Evolutionary conservation across 2,329 filamentous ascomycete species (phyloP).

Genomic region (Leptographium galeiforme): DNA sequence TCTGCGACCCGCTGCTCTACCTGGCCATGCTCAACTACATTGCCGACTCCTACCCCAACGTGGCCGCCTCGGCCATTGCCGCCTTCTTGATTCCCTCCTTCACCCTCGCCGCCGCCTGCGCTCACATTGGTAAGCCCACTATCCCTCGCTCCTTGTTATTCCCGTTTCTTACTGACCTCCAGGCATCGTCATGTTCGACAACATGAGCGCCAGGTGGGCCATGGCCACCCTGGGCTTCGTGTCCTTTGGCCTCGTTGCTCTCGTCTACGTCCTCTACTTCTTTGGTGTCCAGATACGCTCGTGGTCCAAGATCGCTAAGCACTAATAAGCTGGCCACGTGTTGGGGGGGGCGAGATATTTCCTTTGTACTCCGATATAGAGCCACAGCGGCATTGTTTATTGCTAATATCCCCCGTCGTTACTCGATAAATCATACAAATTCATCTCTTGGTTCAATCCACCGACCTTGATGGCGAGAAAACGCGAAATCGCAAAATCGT

Average conservation of each 20-base stretch:
- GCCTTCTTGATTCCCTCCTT: constrained; percentile 6
- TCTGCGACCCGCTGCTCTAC: constrained; percentile 6
- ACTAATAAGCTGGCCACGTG: background rate
- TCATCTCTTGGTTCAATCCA: background rate
- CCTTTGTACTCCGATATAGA: background rate
- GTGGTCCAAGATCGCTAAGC: constrained; percentile 4
- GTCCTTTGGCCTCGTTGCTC: constrained; percentile 5
- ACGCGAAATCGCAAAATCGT: no score
- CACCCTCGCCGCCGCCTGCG: constrained; percentile 2
- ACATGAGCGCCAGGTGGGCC: constrained; percentile 5
- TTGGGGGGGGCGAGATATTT: no score
- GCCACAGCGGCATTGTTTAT: background rate
- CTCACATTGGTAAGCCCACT: constrained; percentile 1
- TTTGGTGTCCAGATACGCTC: constrained; percentile 1
- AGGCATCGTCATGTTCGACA: constrained; percentile 7
- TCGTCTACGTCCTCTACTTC: constrained; percentile 5
- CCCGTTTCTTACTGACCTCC: background rate
- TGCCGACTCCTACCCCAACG: constrained; percentile 3
- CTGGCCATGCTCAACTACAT: constrained; percentile 6
- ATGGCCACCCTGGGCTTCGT: constrained; percentile 6
- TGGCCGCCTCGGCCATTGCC: constrained; percentile 5
- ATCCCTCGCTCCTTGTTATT: background rate
- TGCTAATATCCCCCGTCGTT: background rate
- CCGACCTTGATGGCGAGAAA: no score
- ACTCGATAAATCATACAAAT: background rate